Conservation (phyloP, 352 stramenopile genomes). For the Pythium periplocum region DNA sequence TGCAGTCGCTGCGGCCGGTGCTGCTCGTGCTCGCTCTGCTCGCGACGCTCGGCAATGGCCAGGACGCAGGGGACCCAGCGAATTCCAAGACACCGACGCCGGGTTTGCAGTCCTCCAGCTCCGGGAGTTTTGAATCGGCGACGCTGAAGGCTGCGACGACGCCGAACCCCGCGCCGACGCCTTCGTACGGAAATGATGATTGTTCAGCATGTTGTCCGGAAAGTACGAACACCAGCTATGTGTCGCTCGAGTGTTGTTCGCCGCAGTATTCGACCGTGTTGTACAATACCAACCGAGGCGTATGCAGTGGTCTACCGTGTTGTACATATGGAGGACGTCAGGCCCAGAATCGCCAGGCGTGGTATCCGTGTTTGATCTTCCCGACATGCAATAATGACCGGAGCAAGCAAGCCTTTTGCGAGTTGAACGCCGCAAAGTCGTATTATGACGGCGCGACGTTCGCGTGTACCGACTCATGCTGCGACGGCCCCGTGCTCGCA, state of each 20-base stretch:
- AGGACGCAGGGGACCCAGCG: too few relatives aligned
- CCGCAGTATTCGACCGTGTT: slow-evolving; percentile 36
- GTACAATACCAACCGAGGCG: slow-evolving; percentile 53
- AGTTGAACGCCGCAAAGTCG: slow-evolving; percentile 38
- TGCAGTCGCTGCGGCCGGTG: too few relatives aligned
- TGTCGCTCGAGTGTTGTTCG: slow-evolving; percentile 51
- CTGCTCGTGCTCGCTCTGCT: too few relatives aligned
- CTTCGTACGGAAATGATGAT: slow-evolving; percentile 28
- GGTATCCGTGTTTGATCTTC: slow-evolving; percentile 81
- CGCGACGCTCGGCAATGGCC: too few relatives aligned
- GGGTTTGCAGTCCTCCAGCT: slow-evolving; percentile 1
- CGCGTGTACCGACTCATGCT: slow-evolving; percentile 68
- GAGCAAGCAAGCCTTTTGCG: slow-evolving; percentile 62
- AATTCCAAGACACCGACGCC: not conserved
- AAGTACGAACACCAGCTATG: slow-evolving; percentile 16
- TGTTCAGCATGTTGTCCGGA: slow-evolving; percentile 53
- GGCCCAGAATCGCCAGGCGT: slow-evolving; percentile 64
- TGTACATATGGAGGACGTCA: slow-evolving; percentile 47
- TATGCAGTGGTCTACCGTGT: slow-evolving; percentile 74
- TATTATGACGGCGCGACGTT: slow-evolving; percentile 53
- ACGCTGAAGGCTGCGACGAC: not conserved
- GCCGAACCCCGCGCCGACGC: slow-evolving; percentile 4
- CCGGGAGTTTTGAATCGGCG: not conserved
- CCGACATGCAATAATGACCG: slow-evolving; percentile 65
- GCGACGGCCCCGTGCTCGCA: slow-evolving; percentile 52